Evolutionary conservation across 176 grass and related monocot species (phyloP), one percentile per base, ranked within the genome.

Genomic region (Rhynchospora tenuis): DNA sequence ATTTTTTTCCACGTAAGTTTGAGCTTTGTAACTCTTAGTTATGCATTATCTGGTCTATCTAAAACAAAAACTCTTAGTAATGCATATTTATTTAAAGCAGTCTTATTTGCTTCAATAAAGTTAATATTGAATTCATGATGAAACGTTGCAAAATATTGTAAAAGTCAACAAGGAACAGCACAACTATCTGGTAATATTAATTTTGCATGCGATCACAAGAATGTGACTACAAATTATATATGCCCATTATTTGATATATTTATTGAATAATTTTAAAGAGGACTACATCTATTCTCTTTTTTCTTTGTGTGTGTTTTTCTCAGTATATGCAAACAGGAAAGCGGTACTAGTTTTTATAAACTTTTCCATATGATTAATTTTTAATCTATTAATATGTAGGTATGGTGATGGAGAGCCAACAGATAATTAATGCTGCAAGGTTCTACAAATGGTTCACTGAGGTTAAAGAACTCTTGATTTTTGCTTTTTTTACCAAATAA

Each of bases 371-470:
- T 29, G 47, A 74, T 76, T 76, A 2, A 54, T 47, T 55, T 27
- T 11, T 68, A 19, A 23, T 52, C n/a, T 51, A 16, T 75, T 76
- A 3, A 29, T 76, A 82, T 82, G 15, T 82, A 98, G 90, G 19
- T 94, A 98, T 81, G 95, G 95, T 12, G 95, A 98, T 12, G 92
- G 95, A 46, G 95, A 98, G 73, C 95, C 92, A 20, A 98, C 95
- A 69, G 95, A 98, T n/a, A n/a, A n/a, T n/a, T 90, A 98, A 98
- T 79, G 92, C 96, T 8, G 93, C 93, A 64, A 88, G 93, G 64
- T 98, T 98, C 89, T 95, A 90, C 84, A 95, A 94, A 88, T 98
- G 95, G 93, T 93, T 98, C 73, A 93, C 89, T 19, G 96, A 95
- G 93, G 93, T 97, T 89, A 51, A 44, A 60, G 17, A 3, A 27